Evolutionary conservation across 768 basidiomycete genomes (phyloP), one percentile per base, ranked within the genome.

Genomic region (Agrocybe pediades): DNA sequence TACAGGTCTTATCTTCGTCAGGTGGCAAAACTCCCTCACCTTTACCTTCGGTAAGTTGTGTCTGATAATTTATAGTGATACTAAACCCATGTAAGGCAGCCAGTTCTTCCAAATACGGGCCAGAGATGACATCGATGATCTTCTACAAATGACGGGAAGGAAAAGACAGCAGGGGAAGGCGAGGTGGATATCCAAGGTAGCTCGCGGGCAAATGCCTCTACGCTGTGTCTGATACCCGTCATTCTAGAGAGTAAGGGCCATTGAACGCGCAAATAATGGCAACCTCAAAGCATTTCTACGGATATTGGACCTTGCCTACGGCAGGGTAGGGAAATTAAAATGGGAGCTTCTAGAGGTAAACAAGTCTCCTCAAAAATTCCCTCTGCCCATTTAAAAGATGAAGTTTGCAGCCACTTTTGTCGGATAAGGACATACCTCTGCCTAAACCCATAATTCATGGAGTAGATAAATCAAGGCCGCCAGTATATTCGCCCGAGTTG

Each of bases 261-360:
- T 92, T 16, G 68, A 75, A 61, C 72, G 68, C 41, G 88, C 88
- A 9, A 87, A 84, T 60, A 56, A 61, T 3, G 81, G 85, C 3
- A 63, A 77, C 30, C 58, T 60, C 43, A 65, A 72, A 51, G 80
- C 83, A 26, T 86, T 89, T 60, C 71, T 73, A 24, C 76, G 78
- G 57, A 62, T 91, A 24, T 71, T 93, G 16, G 80, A 86, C 58
- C 61, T 85, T 24, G 90, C 90, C 23, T 93, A 91, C 68, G 90
- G 90, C 25, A 77, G 90, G 54, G 83, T 81, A 59, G 90, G 90
- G 20, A 86, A 80, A 62, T 68, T 93, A 15, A 82, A 76, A 61
- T 79, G 81, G 71, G 87, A 91, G 60, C 67, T 92, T 40, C 71
- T 91, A 68, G 67, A 85, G 73, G 90, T 90, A 59, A 57, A 74